A percentile compares a stretch with the other conserved stretches of the same genome.
These are phyloP conservation scores for Plasmodium gaboni DNA, from an alignment of 169 alveolate genomes.

Conservation along the genomic window DNA sequence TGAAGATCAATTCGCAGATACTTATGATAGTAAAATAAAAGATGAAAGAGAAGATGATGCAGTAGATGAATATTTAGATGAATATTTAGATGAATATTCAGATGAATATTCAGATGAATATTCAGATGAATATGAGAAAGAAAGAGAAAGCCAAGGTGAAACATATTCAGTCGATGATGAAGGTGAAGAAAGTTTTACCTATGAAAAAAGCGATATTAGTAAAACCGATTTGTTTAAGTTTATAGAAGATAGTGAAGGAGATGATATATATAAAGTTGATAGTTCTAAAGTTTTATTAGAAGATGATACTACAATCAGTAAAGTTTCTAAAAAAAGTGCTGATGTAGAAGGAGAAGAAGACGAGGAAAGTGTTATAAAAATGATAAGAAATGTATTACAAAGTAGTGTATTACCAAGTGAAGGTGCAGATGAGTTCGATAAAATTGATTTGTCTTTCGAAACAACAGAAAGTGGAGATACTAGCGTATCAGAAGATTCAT, in stretches of 20 bases:
- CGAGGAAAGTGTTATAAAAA: neutral
- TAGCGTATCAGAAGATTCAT: neutral
- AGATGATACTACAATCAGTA: neutral
- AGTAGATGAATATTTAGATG: neutral
- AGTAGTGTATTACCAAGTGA: neutral
- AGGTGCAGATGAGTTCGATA: neutral
- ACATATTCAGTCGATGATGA: neutral
- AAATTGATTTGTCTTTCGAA: neutral
- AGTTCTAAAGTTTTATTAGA: neutral
- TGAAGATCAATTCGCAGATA: neutral
- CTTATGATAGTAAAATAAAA: neutral
- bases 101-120: neutral
- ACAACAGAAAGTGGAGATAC: slow-evolving; percentile 9
- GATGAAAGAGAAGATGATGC: neutral
- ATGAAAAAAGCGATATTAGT: neutral
- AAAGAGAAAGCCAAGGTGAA: no score
- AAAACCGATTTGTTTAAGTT: no score
- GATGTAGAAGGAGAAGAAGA: neutral
- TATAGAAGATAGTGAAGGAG: neutral
- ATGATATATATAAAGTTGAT: neutral
- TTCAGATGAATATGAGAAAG: neutral
- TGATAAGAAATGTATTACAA: neutral
- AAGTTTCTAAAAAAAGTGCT: neutral
- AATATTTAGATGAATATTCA: neutral
- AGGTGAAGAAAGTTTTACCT: neutral